phyloP scores from a whole-genome alignment of 768 basidiomycete genomes.

The Lentinula raphanica region DNA sequence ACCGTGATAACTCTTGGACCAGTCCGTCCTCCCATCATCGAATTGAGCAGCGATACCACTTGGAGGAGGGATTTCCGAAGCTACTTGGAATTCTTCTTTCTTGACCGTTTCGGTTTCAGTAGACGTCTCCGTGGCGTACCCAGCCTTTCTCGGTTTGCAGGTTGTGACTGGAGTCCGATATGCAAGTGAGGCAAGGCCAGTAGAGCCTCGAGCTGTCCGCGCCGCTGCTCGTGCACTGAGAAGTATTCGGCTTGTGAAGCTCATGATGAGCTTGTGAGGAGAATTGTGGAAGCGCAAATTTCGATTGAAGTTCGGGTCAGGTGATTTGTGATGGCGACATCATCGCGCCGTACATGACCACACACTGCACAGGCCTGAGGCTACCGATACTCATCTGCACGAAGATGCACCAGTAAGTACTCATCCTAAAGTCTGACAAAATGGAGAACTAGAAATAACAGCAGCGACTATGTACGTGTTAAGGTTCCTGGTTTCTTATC shows the following conservation, averaged over 20 bases:
- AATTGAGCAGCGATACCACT: background rate
- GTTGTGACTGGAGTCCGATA: background rate
- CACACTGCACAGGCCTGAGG: no score
- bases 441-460: no score
- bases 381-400: no score
- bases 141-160: background rate
- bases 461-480: no score
- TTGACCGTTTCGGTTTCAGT: background rate
- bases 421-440: no score
- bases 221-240: background rate
- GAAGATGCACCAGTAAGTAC: no score
- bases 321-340: background rate
- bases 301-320: background rate
- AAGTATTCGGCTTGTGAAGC: background rate
- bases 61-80: conserved; percentile 5
- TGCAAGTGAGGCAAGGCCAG: background rate
- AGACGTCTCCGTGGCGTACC: background rate
- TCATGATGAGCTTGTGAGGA: background rate
- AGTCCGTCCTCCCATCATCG: conserved; percentile 47
- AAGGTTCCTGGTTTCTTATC: no score
- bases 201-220: background rate
- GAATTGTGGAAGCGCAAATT: background rate
- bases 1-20: conserved; percentile 86
- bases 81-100: conserved; percentile 1
- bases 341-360: no score